These are phyloP conservation scores for Mycosphaerella sp. DNA, from an alignment of 2,329 filamentous ascomycete species.

Conservation along the genomic window DNA sequence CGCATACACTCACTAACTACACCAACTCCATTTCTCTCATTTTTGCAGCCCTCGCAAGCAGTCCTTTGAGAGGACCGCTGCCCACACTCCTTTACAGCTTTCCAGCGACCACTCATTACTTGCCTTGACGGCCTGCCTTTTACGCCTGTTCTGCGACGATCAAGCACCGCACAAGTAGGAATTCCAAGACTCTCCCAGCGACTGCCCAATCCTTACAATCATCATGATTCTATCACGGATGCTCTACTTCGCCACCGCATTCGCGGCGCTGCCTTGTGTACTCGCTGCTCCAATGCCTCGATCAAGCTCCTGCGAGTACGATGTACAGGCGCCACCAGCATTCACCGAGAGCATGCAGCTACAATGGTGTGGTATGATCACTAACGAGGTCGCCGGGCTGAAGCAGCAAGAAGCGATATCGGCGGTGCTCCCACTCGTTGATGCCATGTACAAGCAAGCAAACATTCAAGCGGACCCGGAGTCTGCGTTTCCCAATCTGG, in stretches of 20 bases:
- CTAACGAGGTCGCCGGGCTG: constrained; percentile 8
- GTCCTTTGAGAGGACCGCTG: constrained; percentile 6
- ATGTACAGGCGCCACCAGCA: constrained; percentile 1
- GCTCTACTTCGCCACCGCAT: neutral
- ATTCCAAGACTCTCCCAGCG: neutral
- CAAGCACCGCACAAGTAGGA: neutral
- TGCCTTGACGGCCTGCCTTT: neutral
- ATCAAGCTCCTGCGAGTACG: constrained; percentile 6
- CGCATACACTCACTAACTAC: neutral
- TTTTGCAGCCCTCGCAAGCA: neutral
- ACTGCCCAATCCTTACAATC: neutral
- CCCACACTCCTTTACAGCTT: constrained; percentile 1
- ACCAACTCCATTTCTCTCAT: neutral
- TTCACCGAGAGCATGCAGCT: constrained; percentile 5
- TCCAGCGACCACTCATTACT: neutral
- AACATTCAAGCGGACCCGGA: constrained; percentile 4
- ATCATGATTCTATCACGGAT: neutral
- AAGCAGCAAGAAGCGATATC: constrained; percentile 1
- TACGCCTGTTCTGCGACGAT: neutral
- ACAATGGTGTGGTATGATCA: constrained; percentile 16
- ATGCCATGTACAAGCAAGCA: constrained; percentile 11
- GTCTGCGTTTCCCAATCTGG: constrained; percentile 8
- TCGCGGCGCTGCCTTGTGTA: constrained; percentile 2
- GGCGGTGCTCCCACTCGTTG: neutral
- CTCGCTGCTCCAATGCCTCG: constrained; percentile 5